Percentiles rank a stretch among this genome's conserved stretches.
phyloP scores from a whole-genome alignment of 2,329 filamentous ascomycete species.

The Triangularia setosa region DNA sequence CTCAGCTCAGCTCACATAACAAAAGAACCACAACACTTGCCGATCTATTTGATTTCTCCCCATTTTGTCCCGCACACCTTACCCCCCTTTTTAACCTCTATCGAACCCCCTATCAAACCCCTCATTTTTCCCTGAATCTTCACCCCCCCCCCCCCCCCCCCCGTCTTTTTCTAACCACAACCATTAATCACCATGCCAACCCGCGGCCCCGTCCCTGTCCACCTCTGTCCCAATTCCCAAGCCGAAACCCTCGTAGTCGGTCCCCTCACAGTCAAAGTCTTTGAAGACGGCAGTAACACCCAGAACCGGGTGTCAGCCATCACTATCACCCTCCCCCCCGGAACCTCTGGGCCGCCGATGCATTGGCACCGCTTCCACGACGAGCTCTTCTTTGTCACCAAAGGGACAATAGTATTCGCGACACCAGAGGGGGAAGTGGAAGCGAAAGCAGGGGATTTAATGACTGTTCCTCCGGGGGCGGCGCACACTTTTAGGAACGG shows the following conservation, averaged over 20 bases:
- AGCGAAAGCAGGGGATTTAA: conserved; percentile 31
- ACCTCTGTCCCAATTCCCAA: conserved; percentile 29
- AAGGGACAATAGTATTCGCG: conserved; percentile 32
- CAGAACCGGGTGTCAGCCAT: conserved; percentile 34
- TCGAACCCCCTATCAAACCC: background rate
- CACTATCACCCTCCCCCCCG: conserved; percentile 31
- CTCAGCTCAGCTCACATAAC: too few species aligned
- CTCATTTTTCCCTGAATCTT: background rate
- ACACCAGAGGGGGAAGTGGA: conserved; percentile 32
- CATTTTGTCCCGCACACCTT: background rate
- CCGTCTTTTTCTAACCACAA: background rate
- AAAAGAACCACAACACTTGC: background rate
- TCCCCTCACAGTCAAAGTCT: conserved; percentile 33
- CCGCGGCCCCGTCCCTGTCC: conserved; percentile 31
- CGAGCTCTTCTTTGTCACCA: conserved; percentile 35
- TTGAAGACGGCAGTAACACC: conserved; percentile 34
- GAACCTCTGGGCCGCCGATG: conserved; percentile 34
- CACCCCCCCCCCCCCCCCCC: background rate
- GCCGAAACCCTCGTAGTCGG: conserved; percentile 32
- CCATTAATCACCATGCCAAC: conserved; percentile 28
- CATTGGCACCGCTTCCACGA: conserved; percentile 38
- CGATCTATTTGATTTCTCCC: background rate
- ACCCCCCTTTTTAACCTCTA: background rate
- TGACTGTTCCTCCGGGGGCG: conserved; percentile 35
- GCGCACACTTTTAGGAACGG: conserved; percentile 36